These are phyloP conservation scores for Mucor ambiguus DNA, from an alignment of 371 early-diverging fungal genomes.

Conservation along the genomic window DNA sequence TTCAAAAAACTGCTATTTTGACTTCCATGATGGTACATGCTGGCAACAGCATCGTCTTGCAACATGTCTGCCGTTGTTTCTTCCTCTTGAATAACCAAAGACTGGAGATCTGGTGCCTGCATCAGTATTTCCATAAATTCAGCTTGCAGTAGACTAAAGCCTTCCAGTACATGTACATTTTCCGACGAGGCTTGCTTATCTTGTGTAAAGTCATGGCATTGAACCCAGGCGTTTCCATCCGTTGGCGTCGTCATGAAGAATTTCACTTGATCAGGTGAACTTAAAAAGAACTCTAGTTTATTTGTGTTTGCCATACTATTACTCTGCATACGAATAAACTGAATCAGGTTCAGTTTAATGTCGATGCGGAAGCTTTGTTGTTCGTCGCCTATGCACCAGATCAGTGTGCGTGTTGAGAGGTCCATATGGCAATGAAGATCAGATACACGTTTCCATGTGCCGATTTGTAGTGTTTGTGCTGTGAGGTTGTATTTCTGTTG, in stretches of 20 bases:
- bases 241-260: slow-evolving; percentile 51
- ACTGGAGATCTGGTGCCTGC: slow-evolving; percentile 26
- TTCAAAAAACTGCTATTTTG: not conserved
- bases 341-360: slow-evolving; percentile 55
- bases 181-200: slow-evolving; percentile 57
- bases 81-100: slow-evolving; percentile 22
- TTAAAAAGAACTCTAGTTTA: slow-evolving; percentile 22
- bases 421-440: slow-evolving; percentile 63
- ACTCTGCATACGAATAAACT: slow-evolving; percentile 49
- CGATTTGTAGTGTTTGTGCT: slow-evolving; percentile 65
- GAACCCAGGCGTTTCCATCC: slow-evolving; percentile 49
- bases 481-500: slow-evolving; percentile 14
- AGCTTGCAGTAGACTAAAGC: slow-evolving; percentile 30
- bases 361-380: slow-evolving; percentile 63
- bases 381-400: slow-evolving; percentile 65
- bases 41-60: not conserved
- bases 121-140: slow-evolving; percentile 29
- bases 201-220: slow-evolving; percentile 75
- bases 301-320: not conserved
- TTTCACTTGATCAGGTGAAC: slow-evolving; percentile 23
- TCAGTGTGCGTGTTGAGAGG: slow-evolving; percentile 46
- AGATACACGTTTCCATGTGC: slow-evolving; percentile 73
- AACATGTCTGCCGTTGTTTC: not conserved
- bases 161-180: slow-evolving; percentile 39
- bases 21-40: not conserved